Evolutionary conservation across 2,329 filamentous ascomycete species (phyloP).

Genomic region (Beauveria caledonica): DNA sequence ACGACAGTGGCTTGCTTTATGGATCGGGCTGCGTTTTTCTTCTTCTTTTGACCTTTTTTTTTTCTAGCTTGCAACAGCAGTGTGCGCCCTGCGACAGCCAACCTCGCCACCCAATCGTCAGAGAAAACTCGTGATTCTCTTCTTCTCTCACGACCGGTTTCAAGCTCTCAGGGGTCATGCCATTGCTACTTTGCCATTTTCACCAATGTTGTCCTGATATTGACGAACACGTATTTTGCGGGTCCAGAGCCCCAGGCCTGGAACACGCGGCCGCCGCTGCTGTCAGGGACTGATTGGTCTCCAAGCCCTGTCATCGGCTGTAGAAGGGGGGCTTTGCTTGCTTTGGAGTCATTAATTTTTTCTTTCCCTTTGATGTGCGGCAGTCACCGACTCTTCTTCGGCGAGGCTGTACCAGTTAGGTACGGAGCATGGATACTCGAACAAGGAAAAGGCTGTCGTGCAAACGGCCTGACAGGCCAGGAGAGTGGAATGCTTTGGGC

Average conservation of each 20-base stretch:
- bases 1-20: background rate
- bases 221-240: slow-evolving; percentile 4
- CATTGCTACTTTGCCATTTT: too few species aligned
- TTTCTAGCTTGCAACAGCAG: background rate
- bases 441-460: background rate
- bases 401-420: slow-evolving; percentile 7
- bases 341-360: too few species aligned
- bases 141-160: background rate
- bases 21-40: background rate
- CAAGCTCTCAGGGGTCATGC: background rate
- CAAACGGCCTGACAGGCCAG: background rate
- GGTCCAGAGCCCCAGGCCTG: background rate
- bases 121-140: background rate
- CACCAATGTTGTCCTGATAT: background rate
- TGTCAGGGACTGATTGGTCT: slow-evolving; percentile 7
- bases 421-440: background rate
- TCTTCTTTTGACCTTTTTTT: too few species aligned
- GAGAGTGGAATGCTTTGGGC: too few species aligned
- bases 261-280: background rate
- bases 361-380: background rate
- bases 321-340: background rate
- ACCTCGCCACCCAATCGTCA: background rate
- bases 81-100: background rate
- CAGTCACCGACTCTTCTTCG: background rate
- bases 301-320: background rate